These are phyloP conservation scores for Marchantia paleacea DNA, from an alignment of 225 moss, liverwort and hornwort species.

Conservation along the genomic window DNA sequence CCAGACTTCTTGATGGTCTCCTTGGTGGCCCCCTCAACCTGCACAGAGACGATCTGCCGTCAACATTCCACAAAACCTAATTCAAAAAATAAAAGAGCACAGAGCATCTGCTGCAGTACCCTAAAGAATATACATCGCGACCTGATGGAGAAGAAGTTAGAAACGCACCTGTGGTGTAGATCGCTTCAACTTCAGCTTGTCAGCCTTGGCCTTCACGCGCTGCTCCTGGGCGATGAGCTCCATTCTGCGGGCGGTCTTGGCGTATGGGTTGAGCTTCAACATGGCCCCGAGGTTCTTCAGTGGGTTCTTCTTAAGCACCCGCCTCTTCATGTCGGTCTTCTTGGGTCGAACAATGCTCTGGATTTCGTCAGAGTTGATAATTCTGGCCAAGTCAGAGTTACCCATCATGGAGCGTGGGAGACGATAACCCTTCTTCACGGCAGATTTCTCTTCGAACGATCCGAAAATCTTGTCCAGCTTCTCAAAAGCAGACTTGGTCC, in stretches of 20 bases:
- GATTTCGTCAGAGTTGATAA: conserved; percentile 87
- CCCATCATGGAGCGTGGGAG: conserved; percentile 73
- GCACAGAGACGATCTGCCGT: not conserved
- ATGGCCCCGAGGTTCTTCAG: conserved; percentile 83
- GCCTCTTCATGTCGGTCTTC: conserved; percentile 61
- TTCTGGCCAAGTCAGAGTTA: conserved; percentile 66
- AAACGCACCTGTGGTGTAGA: conserved; percentile 55
- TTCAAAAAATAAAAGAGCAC: not conserved
- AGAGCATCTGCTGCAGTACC: too few relatives aligned
- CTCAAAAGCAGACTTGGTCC: conserved; percentile 86
- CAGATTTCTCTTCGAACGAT: conserved; percentile 59
- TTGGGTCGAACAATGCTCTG: conserved; percentile 76
- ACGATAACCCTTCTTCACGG: conserved; percentile 62
- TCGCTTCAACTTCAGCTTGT: conserved; percentile 75
- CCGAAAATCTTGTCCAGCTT: conserved; percentile 75
- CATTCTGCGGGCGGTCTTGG: conserved; percentile 84
- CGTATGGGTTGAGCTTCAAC: conserved; percentile 88
- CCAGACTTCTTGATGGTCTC: conserved; percentile 73
- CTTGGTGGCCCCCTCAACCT: conserved; percentile 64
- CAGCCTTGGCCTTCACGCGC: conserved; percentile 69
- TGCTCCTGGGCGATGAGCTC: conserved; percentile 75
- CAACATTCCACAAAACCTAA: too few relatives aligned
- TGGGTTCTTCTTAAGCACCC: conserved; percentile 87
- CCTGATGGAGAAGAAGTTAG: too few relatives aligned
- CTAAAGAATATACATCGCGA: too few relatives aligned